A percentile compares a stretch with the other conserved stretches of the same genome.
Conservation (phyloP, 2,329 filamentous ascomycete genomes). For the Aspergillus sp. region DNA sequence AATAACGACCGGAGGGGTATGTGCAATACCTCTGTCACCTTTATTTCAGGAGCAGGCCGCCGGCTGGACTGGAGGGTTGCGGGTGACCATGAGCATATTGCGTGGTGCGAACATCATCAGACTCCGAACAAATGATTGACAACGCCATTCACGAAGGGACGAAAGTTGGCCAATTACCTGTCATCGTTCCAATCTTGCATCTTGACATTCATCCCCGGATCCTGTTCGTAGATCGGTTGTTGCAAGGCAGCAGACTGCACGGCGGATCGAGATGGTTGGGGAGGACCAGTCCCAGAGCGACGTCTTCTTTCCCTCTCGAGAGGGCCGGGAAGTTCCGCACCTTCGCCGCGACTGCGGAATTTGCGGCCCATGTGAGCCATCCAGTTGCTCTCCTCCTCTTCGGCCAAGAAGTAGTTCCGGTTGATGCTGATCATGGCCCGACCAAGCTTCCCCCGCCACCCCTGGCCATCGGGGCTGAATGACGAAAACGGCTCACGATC, state of each 20-base stretch:
- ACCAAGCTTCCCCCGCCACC: constrained; percentile 71
- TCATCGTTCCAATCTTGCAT: constrained; percentile 28
- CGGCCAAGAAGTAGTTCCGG: constrained; percentile 70
- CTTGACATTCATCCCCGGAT: constrained; percentile 23
- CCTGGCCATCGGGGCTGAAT: constrained; percentile 63
- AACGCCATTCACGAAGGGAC: not conserved
- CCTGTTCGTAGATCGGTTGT: constrained; percentile 23
- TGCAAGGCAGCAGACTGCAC: constrained; percentile 27
- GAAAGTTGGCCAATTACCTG: constrained; percentile 13
- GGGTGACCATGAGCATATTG: too few species aligned
- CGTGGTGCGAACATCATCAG: not conserved
- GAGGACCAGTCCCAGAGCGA: constrained; percentile 52
- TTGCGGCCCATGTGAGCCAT: constrained; percentile 53
- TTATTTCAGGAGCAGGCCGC: too few species aligned
- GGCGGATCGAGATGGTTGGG: constrained; percentile 29
- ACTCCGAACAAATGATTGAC: not conserved
- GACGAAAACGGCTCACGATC: constrained; percentile 60
- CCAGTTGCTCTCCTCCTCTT: constrained; percentile 57
- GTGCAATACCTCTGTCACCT: not conserved
- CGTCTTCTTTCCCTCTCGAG: constrained; percentile 51
- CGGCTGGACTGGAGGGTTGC: too few species aligned
- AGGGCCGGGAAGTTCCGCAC: constrained; percentile 33
- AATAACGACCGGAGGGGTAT: constrained; percentile 8
- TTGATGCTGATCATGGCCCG: constrained; percentile 66
- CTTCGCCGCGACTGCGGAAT: constrained; percentile 43